Evolutionary conservation across 371 early-diverging fungal species (phyloP), one percentile per base, ranked within the genome.

Genomic region (Lichtheimia ornata): DNA sequence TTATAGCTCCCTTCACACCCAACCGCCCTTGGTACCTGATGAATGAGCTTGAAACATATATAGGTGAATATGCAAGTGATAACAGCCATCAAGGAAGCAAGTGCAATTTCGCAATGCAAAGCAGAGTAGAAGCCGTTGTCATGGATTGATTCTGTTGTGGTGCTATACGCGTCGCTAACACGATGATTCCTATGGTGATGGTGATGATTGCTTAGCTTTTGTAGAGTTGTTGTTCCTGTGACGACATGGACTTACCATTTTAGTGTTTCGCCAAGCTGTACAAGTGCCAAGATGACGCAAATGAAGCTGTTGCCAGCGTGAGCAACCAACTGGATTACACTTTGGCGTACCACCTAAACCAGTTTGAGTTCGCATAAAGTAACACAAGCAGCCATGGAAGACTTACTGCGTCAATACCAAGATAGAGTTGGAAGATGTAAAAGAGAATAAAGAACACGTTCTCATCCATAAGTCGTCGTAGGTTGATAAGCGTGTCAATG

Each of bases 371-470:
- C 35, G 35, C 35, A 35, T 35, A 35, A 35, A 35, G 35, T 35
- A 35, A 35, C 35, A 35, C 35, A 35, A 35, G 2, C 0, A 5
- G 9, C 2, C 11, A 9, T 35, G 11, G 6, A 9, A 35, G 35
- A 35, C 75, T 64, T 78, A 81, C 82, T 22, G 82, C 72, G 61
- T 81, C 82, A n/a, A 77, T 57, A 11, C 82, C 82, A 27, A 76
- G 65, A 41, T 74, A 72, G 24, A 75, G 58, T 47, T 77, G 76
- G 60, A 81, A 81, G 17, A 77, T 60, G 9, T 76, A 74, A 44
- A 77, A 72, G 5, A 76, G 43, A 44, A 76, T 70, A 51, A 81
- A 77, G 57, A 81, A 81, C 5, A 81, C 60, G 55, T 81, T 81
- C 63, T 81, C 81, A 53, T 81, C 72, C 51, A 75, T 75, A 6